Conservation (phyloP, 1,284 basidiomycete genomes). For the Ganoderma multipileum region DNA sequence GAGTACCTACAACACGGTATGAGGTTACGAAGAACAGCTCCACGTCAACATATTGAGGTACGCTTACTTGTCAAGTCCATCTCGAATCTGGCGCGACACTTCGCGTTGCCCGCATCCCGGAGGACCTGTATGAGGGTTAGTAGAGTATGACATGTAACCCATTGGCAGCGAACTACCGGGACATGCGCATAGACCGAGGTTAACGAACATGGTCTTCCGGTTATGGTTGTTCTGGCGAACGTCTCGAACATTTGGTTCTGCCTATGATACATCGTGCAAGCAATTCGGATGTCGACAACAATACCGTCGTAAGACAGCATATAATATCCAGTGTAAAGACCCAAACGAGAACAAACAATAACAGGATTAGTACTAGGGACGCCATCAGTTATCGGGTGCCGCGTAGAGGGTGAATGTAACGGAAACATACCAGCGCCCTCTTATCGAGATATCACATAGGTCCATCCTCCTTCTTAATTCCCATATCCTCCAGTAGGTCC, state of each 20-base stretch:
- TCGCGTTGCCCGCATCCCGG: no score
- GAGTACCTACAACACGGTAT: not conserved
- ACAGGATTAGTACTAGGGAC: not conserved
- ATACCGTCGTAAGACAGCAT: not conserved
- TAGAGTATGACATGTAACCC: no score
- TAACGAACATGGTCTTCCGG: no score
- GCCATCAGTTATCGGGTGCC: not conserved
- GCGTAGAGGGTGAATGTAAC: not conserved
- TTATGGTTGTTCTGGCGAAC: not conserved
- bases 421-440: not conserved
- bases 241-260: not conserved
- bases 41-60: not conserved
- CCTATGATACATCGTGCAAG: not conserved
- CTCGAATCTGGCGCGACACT: not conserved
- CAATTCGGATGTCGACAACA: not conserved
- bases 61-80: not conserved
- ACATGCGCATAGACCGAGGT: no score
- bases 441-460: constrained; percentile 1
- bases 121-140: no score
- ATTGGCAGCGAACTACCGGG: no score
- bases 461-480: not conserved
- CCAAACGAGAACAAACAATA: not conserved
- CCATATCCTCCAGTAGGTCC: not conserved
- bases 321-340: not conserved
- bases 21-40: not conserved